Conservation (phyloP, 345 rosid genomes). For the Populus deltoides region DNA sequence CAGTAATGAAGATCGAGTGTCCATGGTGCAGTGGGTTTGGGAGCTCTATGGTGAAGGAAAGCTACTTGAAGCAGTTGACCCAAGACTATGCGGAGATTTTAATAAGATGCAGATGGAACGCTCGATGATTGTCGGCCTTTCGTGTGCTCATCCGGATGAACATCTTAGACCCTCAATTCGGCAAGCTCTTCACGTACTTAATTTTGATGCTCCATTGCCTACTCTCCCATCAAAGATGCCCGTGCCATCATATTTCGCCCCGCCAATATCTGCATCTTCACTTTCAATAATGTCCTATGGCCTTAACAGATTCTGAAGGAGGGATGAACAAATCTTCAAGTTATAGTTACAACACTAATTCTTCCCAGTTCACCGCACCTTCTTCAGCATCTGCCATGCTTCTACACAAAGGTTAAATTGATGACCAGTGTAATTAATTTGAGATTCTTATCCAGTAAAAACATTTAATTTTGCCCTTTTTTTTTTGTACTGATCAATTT, state of each 20-base stretch:
- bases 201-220: slow-evolving; percentile 44
- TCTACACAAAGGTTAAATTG: too few species aligned
- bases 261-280: slow-evolving; percentile 12
- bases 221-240: slow-evolving; percentile 49
- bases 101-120: slow-evolving; percentile 34
- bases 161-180: slow-evolving; percentile 42
- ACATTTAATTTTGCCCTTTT: too few species aligned
- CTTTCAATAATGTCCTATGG: slow-evolving; percentile 9
- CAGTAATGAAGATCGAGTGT: too few species aligned
- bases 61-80: too few species aligned
- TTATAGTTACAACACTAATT: neutral
- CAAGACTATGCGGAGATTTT: neutral
- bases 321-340: neutral
- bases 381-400: neutral
- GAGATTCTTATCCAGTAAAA: too few species aligned
- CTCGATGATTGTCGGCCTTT: slow-evolving; percentile 44
- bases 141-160: slow-evolving; percentile 53
- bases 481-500: too few species aligned
- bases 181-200: slow-evolving; percentile 42
- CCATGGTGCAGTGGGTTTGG: too few species aligned
- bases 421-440: too few species aligned
- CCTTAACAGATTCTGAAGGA: neutral
- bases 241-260: slow-evolving; percentile 25
- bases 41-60: too few species aligned
- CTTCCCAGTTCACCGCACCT: neutral